Evolutionary conservation across 805 yeast genomes (phyloP).

Genomic region (Candida golubevii): DNA sequence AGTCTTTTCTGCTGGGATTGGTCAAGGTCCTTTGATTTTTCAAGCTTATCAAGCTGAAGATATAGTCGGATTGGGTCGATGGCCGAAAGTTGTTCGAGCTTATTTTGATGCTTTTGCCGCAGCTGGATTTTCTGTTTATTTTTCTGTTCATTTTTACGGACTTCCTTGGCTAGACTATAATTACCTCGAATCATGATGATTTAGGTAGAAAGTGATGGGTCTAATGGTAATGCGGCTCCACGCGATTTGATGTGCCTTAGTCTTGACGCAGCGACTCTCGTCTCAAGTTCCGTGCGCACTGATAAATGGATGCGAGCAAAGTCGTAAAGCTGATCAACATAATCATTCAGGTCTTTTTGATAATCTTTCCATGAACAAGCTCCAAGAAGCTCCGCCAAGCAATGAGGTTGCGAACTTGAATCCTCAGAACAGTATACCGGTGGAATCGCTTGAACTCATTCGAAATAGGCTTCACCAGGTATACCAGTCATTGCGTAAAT

Average conservation of each 20-base stretch:
- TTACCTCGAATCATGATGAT: slow-evolving; percentile 22
- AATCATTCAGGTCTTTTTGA: background rate
- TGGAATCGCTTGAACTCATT: slow-evolving; percentile 37
- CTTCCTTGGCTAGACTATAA: slow-evolving; percentile 36
- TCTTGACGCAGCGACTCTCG: too few species aligned
- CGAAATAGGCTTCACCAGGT: slow-evolving; percentile 41
- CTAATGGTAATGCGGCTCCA: too few species aligned
- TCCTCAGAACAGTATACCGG: slow-evolving; percentile 27
- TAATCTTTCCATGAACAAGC: slow-evolving; percentile 4
- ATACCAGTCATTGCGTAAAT: slow-evolving; percentile 36
- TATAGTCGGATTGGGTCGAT: slow-evolving; percentile 34
- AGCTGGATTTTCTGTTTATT: slow-evolving; percentile 33
- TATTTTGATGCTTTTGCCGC: slow-evolving; percentile 32
- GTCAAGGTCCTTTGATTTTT: slow-evolving; percentile 10
- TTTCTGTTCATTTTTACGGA: slow-evolving; percentile 32
- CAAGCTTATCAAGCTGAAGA: slow-evolving; percentile 30
- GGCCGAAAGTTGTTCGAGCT: slow-evolving; percentile 21
- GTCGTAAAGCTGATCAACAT: background rate
- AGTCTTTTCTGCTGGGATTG: slow-evolving; percentile 20
- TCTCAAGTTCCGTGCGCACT: too few species aligned
- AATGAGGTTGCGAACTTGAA: slow-evolving; percentile 27
- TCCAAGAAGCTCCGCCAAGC: slow-evolving; percentile 27
- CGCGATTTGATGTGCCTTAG: too few species aligned
- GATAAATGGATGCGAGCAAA: too few species aligned
- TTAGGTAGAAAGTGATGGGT: too few species aligned